Evolutionary conservation across 1,284 basidiomycete genomes (phyloP), one percentile per base, ranked within the genome.

Genomic region (Wolfiporia cocos): DNA sequence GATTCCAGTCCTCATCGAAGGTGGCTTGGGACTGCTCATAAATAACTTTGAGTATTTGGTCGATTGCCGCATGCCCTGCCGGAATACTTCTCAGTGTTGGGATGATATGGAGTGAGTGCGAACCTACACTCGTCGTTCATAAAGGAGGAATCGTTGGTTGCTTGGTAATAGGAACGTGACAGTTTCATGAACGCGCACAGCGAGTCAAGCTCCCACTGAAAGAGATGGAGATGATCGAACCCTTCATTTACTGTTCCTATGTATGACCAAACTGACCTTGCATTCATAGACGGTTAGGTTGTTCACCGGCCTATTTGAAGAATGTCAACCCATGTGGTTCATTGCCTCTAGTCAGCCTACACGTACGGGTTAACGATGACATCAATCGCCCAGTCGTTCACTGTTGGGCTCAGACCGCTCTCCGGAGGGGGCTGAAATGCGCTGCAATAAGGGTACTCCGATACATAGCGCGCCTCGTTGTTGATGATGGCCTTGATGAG

Each of bases 391-490:
- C 72, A 87, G 46, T 63, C 64, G 41, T 87, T 87, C 49, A 78
- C 67, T 4, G 76, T 70, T 1, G 78, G 76, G 1, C 66, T 54
- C 26, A 87, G 62, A 5, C 78, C 76, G 47, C 81, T 85, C 53
- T 86, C 82, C 0, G 77, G 74, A 12, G 85, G 85, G 39, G 84
- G 82, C 50, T 87, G 84, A 62, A 87, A 87, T 15, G 84, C 73
- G 29, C 84, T 67, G 65, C 84, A 87, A 56, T 87, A 87, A 1
- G 85, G 85, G 54, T 81, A 78, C 50, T 81, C 61, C 3, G 79
- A 67, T 17, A 87, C 76, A 58, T 86, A 87, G 33, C 82, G 73
- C 14, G 83, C 81, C 59, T 86, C 84, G 39, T 80, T 86, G 52
- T 86, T 84, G 51, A 86, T 85, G 37, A 86, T 77, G 6, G 79